phyloP scores from a whole-genome alignment of 1,284 basidiomycete genomes.

The Cystobasidium sp. region DNA sequence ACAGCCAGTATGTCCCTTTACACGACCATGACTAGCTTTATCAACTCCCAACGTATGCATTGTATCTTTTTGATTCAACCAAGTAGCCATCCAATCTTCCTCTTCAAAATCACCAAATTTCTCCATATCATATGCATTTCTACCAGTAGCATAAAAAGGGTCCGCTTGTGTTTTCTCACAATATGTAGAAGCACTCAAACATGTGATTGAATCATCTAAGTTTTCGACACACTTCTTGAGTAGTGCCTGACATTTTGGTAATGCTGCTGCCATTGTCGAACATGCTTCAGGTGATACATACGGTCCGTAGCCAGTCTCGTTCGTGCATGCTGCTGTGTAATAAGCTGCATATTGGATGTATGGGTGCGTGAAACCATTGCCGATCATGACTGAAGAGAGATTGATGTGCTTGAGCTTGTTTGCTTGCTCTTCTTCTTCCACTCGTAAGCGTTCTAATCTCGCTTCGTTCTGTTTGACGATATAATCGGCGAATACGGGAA shows the following conservation, averaged over 20 bases:
- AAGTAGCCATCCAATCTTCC: conserved; percentile 48
- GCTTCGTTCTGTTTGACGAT: conserved; percentile 49
- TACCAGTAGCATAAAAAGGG: conserved; percentile 37
- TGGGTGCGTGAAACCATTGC: conserved; percentile 53
- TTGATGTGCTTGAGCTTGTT: conserved; percentile 46
- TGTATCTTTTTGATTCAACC: conserved; percentile 48
- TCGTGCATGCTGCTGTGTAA: conserved; percentile 50
- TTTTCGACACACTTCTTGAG: conserved; percentile 48
- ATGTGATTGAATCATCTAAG: conserved; percentile 44
- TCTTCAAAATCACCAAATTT: conserved; percentile 51
- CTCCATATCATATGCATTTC: conserved; percentile 50
- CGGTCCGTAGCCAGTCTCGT: conserved; percentile 49
- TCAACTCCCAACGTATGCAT: conserved; percentile 50
- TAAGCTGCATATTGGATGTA: conserved; percentile 51
- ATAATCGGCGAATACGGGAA: conserved; percentile 52
- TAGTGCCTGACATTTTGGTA: conserved; percentile 49
- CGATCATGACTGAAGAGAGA: conserved; percentile 49
- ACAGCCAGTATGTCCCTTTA: conserved; percentile 51
- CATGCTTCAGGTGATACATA: conserved; percentile 46
- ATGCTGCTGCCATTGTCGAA: conserved; percentile 43
- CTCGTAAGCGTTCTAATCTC: neutral
- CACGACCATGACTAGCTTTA: conserved; percentile 45
- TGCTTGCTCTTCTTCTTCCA: neutral
- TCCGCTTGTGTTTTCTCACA: conserved; percentile 51
- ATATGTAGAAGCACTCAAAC: conserved; percentile 47